These are phyloP conservation scores for Phaeotremella skinneri DNA, from an alignment of 768 basidiomycete species.

Conservation along the genomic window DNA sequence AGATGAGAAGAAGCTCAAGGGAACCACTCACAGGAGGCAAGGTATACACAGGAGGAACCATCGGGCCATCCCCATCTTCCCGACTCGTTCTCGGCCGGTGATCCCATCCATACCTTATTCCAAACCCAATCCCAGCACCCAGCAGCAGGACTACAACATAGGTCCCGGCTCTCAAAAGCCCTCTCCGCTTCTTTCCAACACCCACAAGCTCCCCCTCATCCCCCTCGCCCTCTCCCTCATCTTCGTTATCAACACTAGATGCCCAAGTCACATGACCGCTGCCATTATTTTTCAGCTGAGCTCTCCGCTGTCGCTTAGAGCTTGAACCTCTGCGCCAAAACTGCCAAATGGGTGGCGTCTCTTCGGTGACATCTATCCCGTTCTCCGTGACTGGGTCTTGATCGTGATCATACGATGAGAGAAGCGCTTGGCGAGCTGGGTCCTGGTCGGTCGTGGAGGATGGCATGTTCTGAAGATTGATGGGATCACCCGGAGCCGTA, in stretches of 20 bases:
- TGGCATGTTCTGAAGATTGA: too few relatives aligned
- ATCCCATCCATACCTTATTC: not conserved
- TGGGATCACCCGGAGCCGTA: too few relatives aligned
- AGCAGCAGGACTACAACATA: slow-evolving; percentile 10
- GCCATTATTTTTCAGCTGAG: not conserved
- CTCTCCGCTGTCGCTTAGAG: not conserved
- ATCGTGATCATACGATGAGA: not conserved
- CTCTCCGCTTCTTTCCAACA: not conserved
- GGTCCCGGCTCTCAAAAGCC: not conserved
- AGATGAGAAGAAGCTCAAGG: not conserved
- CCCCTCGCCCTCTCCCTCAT: slow-evolving; percentile 13
- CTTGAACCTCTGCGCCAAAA: not conserved
- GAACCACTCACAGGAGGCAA: slow-evolving; percentile 33
- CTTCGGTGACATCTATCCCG: too few relatives aligned
- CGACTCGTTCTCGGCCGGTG: slow-evolving; percentile 5
- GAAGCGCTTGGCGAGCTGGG: slow-evolving; percentile 5
- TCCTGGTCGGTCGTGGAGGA: not conserved
- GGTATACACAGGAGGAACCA: slow-evolving; percentile 42
- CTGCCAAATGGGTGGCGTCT: not conserved
- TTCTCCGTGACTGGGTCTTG: not conserved
- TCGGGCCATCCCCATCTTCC: slow-evolving; percentile 25
- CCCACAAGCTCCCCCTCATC: slow-evolving; percentile 11
- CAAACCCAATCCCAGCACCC: slow-evolving; percentile 11
- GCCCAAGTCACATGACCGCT: slow-evolving; percentile 2
- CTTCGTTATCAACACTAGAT: not conserved